Conservation (phyloP, 768 basidiomycete species). For the Phlebiopsis flavidoalba region DNA sequence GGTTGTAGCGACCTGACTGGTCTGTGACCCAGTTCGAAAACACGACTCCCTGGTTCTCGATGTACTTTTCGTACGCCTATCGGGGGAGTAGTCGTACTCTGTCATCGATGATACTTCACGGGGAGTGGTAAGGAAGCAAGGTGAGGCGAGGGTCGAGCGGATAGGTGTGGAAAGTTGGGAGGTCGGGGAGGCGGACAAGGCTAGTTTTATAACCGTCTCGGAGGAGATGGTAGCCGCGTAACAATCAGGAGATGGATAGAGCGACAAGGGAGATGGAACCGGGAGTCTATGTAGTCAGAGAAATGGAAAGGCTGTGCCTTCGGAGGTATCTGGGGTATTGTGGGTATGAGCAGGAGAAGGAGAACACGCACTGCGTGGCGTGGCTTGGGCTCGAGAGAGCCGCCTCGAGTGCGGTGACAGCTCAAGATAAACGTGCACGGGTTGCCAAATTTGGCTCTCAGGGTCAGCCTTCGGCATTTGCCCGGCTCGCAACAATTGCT, state of each 20-base stretch:
- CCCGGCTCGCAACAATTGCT: neutral
- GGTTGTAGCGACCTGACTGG: slow-evolving; percentile 14
- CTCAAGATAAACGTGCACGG: slow-evolving; percentile 3
- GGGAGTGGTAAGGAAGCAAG: neutral
- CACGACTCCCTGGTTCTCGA: slow-evolving; percentile 22
- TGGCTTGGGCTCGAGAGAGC: neutral
- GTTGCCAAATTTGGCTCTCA: neutral
- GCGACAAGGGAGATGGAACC: neutral
- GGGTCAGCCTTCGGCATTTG: neutral
- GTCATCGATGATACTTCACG: slow-evolving; percentile 22
- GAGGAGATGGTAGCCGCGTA: neutral
- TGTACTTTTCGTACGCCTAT: slow-evolving; percentile 25
- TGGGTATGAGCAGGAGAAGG: neutral
- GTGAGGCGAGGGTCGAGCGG: neutral
- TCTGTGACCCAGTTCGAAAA: slow-evolving; percentile 22
- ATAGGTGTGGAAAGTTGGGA: neutral
- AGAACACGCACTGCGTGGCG: slow-evolving; percentile 1
- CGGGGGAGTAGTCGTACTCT: slow-evolving; percentile 32
- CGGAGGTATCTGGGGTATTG: neutral
- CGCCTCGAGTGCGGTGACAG: neutral
- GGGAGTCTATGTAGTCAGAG: neutral
- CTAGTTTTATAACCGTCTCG: neutral
- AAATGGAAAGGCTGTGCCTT: neutral
- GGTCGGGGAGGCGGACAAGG: neutral
- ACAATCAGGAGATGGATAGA: neutral